A percentile compares a stretch with the other conserved stretches of the same genome.
Evolutionary conservation across 208 protist genomes (phyloP).

Genomic region (Leptomonas seymouri): DNA sequence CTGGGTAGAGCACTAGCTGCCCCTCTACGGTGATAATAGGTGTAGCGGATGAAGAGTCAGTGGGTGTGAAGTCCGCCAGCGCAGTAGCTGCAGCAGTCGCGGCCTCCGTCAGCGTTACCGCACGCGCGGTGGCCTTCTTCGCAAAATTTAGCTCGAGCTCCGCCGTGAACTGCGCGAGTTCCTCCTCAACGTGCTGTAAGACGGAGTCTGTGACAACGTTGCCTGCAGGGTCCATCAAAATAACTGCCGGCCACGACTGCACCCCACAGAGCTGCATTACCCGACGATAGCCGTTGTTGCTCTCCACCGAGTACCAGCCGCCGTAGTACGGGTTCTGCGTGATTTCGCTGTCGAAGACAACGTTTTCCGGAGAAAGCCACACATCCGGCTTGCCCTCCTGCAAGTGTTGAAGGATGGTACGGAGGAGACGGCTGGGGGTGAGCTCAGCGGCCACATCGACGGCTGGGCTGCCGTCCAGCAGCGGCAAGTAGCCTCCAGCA

Average conservation of each 20-base stretch:
- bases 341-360: constrained; percentile 45
- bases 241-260: constrained; percentile 59
- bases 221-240: constrained; percentile 63
- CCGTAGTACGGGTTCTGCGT: constrained; percentile 57
- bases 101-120: constrained; percentile 7
- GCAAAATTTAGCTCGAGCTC: constrained; percentile 15
- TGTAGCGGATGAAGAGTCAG: constrained; percentile 7
- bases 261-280: constrained; percentile 50
- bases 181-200: constrained; percentile 60
- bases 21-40: not conserved
- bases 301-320: constrained; percentile 70
- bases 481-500: not conserved
- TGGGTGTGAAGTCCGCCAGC: not conserved
- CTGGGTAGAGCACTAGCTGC: no score
- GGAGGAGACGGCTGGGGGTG: not conserved
- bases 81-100: constrained; percentile 2
- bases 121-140: constrained; percentile 3
- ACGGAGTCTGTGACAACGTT: constrained; percentile 49
- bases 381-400: constrained; percentile 25
- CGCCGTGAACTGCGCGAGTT: constrained; percentile 36
- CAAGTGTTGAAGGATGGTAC: constrained; percentile 22
- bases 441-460: not conserved
- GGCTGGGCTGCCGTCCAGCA: not conserved
- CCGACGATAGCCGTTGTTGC: constrained; percentile 56
- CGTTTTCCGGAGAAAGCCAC: constrained; percentile 26